Conservation (phyloP, 2,329 filamentous ascomycete genomes). For the Claviceps digitariae region DNA sequence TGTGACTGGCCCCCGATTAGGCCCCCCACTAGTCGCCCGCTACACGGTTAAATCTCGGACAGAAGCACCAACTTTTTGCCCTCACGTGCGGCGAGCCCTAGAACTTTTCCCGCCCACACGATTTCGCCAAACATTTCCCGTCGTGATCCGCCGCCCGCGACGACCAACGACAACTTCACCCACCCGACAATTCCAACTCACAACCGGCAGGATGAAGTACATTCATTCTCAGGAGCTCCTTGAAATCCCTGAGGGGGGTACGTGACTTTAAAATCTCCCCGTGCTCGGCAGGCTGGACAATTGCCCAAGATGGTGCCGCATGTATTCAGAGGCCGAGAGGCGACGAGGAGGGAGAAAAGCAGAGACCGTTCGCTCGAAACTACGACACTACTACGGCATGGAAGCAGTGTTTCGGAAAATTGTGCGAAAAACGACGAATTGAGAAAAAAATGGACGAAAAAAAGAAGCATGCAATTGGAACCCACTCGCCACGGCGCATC, state of each 20-base stretch:
- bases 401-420: no score
- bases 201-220: constrained; percentile 90
- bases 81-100: constrained; percentile 30
- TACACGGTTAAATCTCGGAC: constrained; percentile 15
- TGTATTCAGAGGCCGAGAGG: neutral
- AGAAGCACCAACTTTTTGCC: constrained; percentile 9
- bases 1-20: neutral
- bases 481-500: neutral
- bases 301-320: neutral
- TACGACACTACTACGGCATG: neutral
- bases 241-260: constrained; percentile 93
- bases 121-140: constrained; percentile 24
- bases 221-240: constrained; percentile 97
- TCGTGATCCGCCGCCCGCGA: constrained; percentile 21
- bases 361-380: no score
- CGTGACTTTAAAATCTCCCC: constrained; percentile 28
- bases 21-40: neutral
- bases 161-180: constrained; percentile 27
- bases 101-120: constrained; percentile 32
- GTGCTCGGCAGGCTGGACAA: neutral
- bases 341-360: neutral
- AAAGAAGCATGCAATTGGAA: neutral
- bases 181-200: constrained; percentile 28
- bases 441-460: neutral
- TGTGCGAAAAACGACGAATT: neutral